A percentile compares a stretch with the other conserved stretches of the same genome.
phyloP scores from a whole-genome alignment of 2,329 filamentous ascomycete species.

The Amesomyces nigricolor region DNA sequence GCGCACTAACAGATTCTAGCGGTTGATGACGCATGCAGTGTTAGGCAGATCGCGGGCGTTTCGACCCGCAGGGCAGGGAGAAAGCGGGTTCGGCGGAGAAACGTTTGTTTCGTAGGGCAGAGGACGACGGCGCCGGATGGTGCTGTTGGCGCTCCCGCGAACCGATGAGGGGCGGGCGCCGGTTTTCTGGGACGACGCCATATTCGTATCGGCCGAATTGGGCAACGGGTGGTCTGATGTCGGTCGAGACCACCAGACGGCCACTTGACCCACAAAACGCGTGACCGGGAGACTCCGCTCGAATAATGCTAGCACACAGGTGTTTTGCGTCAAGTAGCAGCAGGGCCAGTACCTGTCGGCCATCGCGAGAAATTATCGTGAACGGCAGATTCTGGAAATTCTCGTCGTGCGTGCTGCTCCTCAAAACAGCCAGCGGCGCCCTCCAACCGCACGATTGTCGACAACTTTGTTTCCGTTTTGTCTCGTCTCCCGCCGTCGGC shows the following conservation, averaged over 20 bases:
- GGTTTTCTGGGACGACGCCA: not conserved
- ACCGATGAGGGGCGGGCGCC: not conserved
- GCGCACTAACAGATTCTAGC: no score
- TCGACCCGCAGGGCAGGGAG: not conserved
- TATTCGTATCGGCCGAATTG: not conserved
- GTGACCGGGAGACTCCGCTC: constrained; percentile 23
- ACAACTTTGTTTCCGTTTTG: not conserved
- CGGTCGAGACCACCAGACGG: constrained; percentile 8
- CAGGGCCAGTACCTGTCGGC: not conserved
- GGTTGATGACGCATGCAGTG: no score
- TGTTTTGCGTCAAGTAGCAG: not conserved
- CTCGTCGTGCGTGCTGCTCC: not conserved
- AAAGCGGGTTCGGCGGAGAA: not conserved
- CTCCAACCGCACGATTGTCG: not conserved
- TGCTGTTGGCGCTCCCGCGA: not conserved
- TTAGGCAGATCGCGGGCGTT: no score
- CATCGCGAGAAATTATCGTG: constrained; percentile 26
- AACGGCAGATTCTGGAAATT: not conserved
- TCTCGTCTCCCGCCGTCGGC: no score
- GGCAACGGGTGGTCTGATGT: constrained; percentile 15
- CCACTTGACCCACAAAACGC: constrained; percentile 18
- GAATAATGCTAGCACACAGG: constrained; percentile 19
- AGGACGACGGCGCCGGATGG: not conserved
- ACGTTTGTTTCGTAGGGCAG: not conserved
- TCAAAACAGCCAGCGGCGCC: not conserved